Evolutionary conservation across 2,329 filamentous ascomycete species (phyloP), one percentile per base, ranked within the genome.

Genomic region (Blastomyces parvus): DNA sequence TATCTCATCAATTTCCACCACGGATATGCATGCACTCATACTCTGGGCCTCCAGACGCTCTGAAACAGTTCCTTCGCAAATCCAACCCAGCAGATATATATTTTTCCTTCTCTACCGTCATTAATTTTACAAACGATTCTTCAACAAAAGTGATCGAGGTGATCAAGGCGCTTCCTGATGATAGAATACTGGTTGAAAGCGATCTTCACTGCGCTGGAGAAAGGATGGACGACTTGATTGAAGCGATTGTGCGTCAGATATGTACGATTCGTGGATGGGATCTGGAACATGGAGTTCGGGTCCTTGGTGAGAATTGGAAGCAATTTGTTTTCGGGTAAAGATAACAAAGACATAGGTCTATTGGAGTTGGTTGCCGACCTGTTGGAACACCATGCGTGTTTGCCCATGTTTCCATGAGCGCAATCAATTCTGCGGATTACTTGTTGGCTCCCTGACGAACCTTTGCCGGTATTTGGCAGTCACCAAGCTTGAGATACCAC

Each of bases 1-100:
- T 42, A 6, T 48, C 79, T 0, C 86, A 82, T 64, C 87, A 89
- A 0, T 97, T 88, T 69, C 92, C 94, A 3, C 91, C 92, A 0
- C 81, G 92, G 9, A 88, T 97, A 72, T 99, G 94, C 72, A 84
- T 99, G 64, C 94, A 99, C 75, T 97, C 92, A 0, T 99, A 91
- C 75, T 95, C 89, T 58, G 93, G 91, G 0, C 83, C 88, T 6
- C 80, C 85, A 13, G 87, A 94, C 63, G 83, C 87, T 40, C 77
- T 97, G 46, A 87, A 84, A 67, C 91, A 91, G 73, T 97, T 96
- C 70, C 77, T 91, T 58, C 82, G 88, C 66, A 84, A 85, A 0
- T 80, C 83, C 0, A 85, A 94, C 9, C 93, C 93, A 0, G 85
- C 86, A 0, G 81, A 85, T 19, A 82, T 97, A 25, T 99, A 87